Conservation (phyloP, 768 basidiomycete genomes). For the Rhizopogon salebrosus region DNA sequence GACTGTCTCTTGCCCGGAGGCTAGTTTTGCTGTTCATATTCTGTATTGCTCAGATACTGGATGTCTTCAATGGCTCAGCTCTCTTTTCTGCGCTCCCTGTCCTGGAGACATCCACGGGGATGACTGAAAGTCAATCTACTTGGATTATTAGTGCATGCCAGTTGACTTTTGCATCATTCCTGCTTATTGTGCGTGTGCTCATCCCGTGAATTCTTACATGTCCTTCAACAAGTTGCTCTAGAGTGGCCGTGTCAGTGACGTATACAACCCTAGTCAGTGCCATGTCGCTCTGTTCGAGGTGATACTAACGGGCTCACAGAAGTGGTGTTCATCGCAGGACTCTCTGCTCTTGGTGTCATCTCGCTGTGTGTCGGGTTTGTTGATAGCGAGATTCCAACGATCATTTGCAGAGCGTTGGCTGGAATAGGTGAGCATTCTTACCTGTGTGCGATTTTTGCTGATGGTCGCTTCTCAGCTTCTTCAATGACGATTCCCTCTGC, state of each 20-base stretch:
- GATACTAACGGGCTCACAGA: conserved; percentile 19
- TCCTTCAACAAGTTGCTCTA: conserved; percentile 7
- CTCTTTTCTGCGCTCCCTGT: conserved; percentile 36
- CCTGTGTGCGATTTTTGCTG: background rate
- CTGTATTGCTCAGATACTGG: conserved; percentile 38
- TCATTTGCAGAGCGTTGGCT: conserved; percentile 46
- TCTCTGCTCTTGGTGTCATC: conserved; percentile 35
- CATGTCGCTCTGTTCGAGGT: background rate
- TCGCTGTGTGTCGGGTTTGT: conserved; percentile 43
- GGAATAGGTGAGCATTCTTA: conserved; percentile 34
- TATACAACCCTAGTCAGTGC: conserved; percentile 36
- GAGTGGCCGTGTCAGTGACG: conserved; percentile 35
- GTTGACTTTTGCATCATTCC: conserved; percentile 37
- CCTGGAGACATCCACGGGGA: conserved; percentile 18
- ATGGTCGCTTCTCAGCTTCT: conserved; percentile 30
- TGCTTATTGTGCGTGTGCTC: conserved; percentile 28
- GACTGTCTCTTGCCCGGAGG: conserved; percentile 21
- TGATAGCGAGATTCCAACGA: conserved; percentile 38
- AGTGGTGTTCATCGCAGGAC: conserved; percentile 37
- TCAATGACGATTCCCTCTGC: conserved; percentile 49
- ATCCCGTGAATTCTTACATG: background rate
- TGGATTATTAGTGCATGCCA: conserved; percentile 42
- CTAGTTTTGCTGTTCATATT: conserved; percentile 29
- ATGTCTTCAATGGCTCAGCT: conserved; percentile 37
- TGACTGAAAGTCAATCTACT: conserved; percentile 20